Conservation (phyloP, 306 rosid genomes). For the Cucurbita pepo region DNA sequence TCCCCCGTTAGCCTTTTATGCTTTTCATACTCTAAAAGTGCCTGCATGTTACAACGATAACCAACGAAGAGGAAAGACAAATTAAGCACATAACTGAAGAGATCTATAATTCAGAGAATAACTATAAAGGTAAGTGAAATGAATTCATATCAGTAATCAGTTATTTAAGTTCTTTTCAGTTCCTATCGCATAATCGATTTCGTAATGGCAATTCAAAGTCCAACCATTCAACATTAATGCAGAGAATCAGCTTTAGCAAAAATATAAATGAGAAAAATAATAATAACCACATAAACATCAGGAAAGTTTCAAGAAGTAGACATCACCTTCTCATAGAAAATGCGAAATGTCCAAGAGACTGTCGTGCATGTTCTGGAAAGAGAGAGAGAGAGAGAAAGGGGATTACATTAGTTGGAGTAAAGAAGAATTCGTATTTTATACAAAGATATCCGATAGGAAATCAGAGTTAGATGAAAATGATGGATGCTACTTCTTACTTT, state of each 20-base stretch:
- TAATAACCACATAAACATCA: not conserved
- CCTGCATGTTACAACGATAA: slow-evolving; percentile 25
- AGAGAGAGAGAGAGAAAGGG: slow-evolving; percentile 8
- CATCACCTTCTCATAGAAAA: slow-evolving; percentile 75
- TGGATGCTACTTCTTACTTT: slow-evolving; percentile 31
- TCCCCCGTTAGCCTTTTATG: slow-evolving; percentile 60
- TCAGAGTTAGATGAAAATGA: slow-evolving; percentile 4
- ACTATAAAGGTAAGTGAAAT: not conserved
- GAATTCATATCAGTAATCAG: not conserved
- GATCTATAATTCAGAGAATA: not conserved
- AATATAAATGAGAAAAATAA: not conserved
- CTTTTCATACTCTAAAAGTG: slow-evolving; percentile 75
- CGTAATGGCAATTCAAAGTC: not conserved
- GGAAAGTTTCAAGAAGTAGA: not conserved
- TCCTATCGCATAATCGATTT: not conserved
- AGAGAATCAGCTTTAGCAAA: not conserved
- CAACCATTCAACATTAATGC: not conserved
- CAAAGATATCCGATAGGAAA: not conserved
- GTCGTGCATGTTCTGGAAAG: slow-evolving; percentile 73
- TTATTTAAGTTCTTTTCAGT: not conserved
- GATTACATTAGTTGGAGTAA: slow-evolving; percentile 5
- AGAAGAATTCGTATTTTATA: not conserved
- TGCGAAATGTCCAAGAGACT: slow-evolving; percentile 85
- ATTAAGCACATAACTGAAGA: not conserved
- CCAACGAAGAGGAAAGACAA: slow-evolving; percentile 5